phyloP scores from a whole-genome alignment of 768 basidiomycete species.

The Tylopilus felleus region DNA sequence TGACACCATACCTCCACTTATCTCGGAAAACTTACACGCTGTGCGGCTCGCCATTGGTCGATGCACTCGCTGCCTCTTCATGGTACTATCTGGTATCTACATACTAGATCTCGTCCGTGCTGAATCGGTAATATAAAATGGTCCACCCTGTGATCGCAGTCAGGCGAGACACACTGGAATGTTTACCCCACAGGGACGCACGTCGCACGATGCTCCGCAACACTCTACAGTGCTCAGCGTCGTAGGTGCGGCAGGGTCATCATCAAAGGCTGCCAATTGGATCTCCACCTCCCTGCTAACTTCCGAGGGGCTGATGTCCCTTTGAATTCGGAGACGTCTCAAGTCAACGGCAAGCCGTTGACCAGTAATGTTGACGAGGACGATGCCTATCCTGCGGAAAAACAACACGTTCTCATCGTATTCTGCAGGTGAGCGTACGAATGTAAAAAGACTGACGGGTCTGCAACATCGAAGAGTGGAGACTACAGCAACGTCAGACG shows the following conservation, averaged over 20 bases:
- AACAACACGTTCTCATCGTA: not conserved
- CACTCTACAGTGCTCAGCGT: not conserved
- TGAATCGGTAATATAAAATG: not conserved
- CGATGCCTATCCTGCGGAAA: not conserved
- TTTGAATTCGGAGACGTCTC: not conserved
- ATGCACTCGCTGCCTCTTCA: no score
- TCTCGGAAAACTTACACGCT: no score
- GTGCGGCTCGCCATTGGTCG: no score
- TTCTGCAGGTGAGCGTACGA: not conserved
- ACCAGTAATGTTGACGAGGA: slow-evolving; percentile 1
- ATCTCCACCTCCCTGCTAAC: slow-evolving; percentile 1
- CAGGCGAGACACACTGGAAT: not conserved
- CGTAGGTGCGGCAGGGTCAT: not conserved
- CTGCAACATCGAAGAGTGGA: not conserved
- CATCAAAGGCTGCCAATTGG: slow-evolving; percentile 1
- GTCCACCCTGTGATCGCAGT: not conserved
- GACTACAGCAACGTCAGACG: not conserved
- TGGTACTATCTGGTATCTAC: no score
- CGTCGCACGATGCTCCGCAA: not conserved
- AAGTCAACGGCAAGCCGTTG: slow-evolving; percentile 4
- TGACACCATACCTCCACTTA: no score
- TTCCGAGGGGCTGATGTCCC: not conserved
- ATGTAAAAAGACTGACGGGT: not conserved
- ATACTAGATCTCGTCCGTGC: not conserved
- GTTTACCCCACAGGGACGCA: not conserved